A percentile compares a stretch with the other conserved stretches of the same genome.
These are phyloP conservation scores for Didymella keratinophila DNA, from an alignment of 2,329 filamentous ascomycete genomes.

Conservation along the genomic window DNA sequence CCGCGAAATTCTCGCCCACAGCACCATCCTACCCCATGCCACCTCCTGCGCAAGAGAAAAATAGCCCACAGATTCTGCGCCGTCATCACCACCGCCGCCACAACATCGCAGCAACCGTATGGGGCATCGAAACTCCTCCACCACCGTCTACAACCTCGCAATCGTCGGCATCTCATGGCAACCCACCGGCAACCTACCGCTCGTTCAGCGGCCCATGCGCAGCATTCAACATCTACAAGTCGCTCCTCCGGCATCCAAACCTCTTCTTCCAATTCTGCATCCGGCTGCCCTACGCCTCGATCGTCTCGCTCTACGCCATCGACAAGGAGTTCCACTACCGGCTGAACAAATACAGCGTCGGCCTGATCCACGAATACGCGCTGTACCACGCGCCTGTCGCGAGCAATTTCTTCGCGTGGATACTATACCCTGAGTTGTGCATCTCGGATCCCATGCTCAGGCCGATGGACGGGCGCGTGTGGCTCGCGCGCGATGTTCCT, in stretches of 20 bases:
- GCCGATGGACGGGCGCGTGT: slow-evolving; percentile 49
- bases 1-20: slow-evolving; percentile 18
- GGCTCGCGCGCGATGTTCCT: slow-evolving; percentile 59
- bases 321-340: slow-evolving; percentile 52
- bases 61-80: slow-evolving; percentile 28
- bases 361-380: slow-evolving; percentile 63
- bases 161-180: neutral
- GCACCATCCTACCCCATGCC: neutral
- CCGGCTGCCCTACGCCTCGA: slow-evolving; percentile 30
- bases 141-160: neutral
- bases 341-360: slow-evolving; percentile 62
- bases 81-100: slow-evolving; percentile 33
- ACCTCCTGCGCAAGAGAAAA: neutral
- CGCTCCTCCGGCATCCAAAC: slow-evolving; percentile 46
- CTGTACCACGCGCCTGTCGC: slow-evolving; percentile 63
- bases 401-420: slow-evolving; percentile 66
- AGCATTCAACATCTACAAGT: slow-evolving; percentile 47
- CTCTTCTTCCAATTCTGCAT: slow-evolving; percentile 48
- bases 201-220: neutral
- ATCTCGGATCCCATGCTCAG: slow-evolving; percentile 66
- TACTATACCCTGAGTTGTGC: slow-evolving; percentile 64
- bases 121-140: slow-evolving; percentile 26
- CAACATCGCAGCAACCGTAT: slow-evolving; percentile 32
- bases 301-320: slow-evolving; percentile 48
- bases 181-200: neutral